Base-by-base conservation (phyloP, 805 yeast species). In the Starmerella bombicola region DNA sequence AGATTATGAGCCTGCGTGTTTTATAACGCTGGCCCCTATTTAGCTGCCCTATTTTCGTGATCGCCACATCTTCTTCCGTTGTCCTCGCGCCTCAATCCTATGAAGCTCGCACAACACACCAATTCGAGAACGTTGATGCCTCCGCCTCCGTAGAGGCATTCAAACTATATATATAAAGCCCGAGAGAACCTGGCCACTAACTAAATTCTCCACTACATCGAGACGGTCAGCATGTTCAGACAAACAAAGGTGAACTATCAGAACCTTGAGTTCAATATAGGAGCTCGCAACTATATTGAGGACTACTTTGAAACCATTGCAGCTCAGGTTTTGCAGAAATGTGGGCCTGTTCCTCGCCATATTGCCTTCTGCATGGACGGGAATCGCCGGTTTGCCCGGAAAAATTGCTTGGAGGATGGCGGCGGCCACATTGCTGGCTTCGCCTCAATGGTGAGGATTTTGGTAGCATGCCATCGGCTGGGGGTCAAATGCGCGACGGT, bases 331-430 rank as follows among this genome's bases (percentile, higher is more conserved):
- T 3, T 46, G 4, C 18, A 21, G 8, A 16, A 28, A 9, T 16
- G 16, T 10, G 50, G 47, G n/a, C 82, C 82, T 2, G 73, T 81
- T 2, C 98, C 98, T 1, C 68, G 70, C 41, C 98, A 91, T 61
- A 70, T 91, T 31, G 98, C 93, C 0, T 76, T 91, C 55, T 81
- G 93, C 41, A 91, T 91, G 97, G 98, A 91, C 60, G 98, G 98
- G 7, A 91, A 91, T 62, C 70, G 98, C 49, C 69, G 97, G 40
- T 91, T 66, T 61, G 97, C 97, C 2, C 73, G 72, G 45, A 66
- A 67, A 40, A 68, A 70, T 39, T 70, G 76, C 37, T 68, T 86
- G 29, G 83, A 80, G 49, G 61, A 80, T 25, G 77, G 76, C 46
- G 93, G 82, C 50, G 97, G 97, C n/a, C 98, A 91, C 57, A 76